Evolutionary conservation across 129 eudicot species (phyloP), one percentile per base, ranked within the genome.

Genomic region (Chrysanthemum makinoi): DNA sequence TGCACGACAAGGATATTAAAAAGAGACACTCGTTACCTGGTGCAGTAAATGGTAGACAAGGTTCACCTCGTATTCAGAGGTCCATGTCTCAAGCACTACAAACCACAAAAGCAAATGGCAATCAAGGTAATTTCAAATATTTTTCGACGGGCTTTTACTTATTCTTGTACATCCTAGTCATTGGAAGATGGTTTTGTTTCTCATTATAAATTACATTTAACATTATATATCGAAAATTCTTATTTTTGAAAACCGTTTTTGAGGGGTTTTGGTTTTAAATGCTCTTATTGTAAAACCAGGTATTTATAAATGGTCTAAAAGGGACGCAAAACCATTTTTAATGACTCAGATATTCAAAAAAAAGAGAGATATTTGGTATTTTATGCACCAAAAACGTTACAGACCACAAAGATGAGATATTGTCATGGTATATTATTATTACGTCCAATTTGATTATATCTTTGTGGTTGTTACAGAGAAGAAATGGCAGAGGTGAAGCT

Each of bases 21-120:
- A 93, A 89, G 85, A 83, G 96, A 65, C 95, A 87, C 70, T 93
- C 98, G 1, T 70, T 93, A 62, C 96, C 98, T 18, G 90, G 83
- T 55, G 75, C 83, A 0, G 80, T 76, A 44, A 83, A 85, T 60
- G 88, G 86, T 49, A 76, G 92, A 52, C 95, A 93, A 54, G 90
- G 86, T 49, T 87, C 98, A 10, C 98, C 98, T 69, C 86, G 86
- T 24, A 77, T 89, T 13, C 90, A 89, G 66, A 83, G 91, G 51
- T 83, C 96, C 15, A 65, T 72, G 77, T 85, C 96, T 77, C 91
- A 81, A 72, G 87, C 86, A 14, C 84, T 84, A 58, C 90, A 83
- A 72, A 68, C 80, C 61, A 63, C 84, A 70, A 89, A 93, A 77
- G 98, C 83, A 82, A 93, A 75, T 72, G 81, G 72, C 35, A 81